phyloP scores from a whole-genome alignment of 129 eudicot species.

The Pseudognaphalium luteoalbum region DNA sequence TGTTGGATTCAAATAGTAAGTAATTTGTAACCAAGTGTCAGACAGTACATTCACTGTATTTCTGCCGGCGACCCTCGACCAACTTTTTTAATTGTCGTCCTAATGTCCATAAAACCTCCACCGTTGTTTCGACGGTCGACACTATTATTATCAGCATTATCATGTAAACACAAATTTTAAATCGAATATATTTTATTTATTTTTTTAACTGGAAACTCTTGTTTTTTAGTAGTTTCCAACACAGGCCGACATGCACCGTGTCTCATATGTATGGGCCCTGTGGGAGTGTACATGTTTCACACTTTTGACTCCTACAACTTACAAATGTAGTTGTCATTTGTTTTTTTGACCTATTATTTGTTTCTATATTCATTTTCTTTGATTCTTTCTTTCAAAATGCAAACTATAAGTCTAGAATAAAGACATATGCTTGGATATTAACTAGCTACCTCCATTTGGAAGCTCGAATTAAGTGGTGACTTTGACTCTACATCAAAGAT shows the following conservation, averaged over 20 bases:
- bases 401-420: constrained; percentile 15
- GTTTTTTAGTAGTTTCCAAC: neutral
- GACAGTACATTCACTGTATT: neutral
- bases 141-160: neutral
- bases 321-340: constrained; percentile 10
- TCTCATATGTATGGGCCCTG: neutral
- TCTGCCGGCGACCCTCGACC: neutral
- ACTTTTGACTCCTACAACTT: constrained; percentile 21
- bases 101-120: neutral
- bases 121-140: constrained; percentile 10
- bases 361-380: constrained; percentile 11
- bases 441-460: constrained; percentile 28
- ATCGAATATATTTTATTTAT: too few relatives aligned
- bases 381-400: constrained; percentile 27
- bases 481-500: constrained; percentile 24
- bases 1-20: neutral
- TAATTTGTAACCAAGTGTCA: constrained; percentile 1
- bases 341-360: constrained; percentile 22
- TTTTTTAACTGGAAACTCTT: neutral
- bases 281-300: constrained; percentile 5
- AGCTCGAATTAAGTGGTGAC: constrained; percentile 5
- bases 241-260: constrained; percentile 29
- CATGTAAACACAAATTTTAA: too few relatives aligned
- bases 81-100: neutral
- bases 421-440: constrained; percentile 30